phyloP scores from a whole-genome alignment of 2,329 filamentous ascomycete species.

The Beauveria australis region DNA sequence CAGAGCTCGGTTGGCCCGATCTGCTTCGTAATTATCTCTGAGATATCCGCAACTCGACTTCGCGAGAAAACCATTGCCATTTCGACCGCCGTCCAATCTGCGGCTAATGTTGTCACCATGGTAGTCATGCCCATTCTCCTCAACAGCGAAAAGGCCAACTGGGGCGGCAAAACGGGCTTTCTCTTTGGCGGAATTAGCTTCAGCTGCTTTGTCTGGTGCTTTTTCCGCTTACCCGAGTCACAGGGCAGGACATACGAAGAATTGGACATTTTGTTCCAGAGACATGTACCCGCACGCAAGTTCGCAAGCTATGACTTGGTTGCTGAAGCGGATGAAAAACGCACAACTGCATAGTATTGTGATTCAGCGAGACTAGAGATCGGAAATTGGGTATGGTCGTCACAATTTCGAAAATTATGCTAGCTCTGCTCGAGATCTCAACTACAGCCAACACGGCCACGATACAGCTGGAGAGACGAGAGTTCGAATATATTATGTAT shows the following conservation, averaged over 20 bases:
- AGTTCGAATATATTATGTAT: too few relatives aligned
- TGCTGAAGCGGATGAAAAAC: conserved; percentile 4
- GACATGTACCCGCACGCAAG: conserved; percentile 12
- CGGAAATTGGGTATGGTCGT: too few relatives aligned
- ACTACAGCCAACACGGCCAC: too few relatives aligned
- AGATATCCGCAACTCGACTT: conserved; percentile 28
- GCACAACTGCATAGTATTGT: neutral
- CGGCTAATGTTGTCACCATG: conserved; percentile 16
- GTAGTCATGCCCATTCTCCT: conserved; percentile 17
- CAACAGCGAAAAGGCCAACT: conserved; percentile 17
- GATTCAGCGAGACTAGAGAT: neutral
- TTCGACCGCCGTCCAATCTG: conserved; percentile 19
- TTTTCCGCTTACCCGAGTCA: conserved; percentile 19
- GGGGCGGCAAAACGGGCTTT: conserved; percentile 18
- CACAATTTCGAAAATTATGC: too few relatives aligned
- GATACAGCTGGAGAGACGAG: too few relatives aligned
- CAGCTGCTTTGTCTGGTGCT: conserved; percentile 15
- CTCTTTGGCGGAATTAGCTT: conserved; percentile 16
- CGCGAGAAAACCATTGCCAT: conserved; percentile 25
- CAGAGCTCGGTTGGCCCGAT: conserved; percentile 34
- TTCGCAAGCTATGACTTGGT: conserved; percentile 13
- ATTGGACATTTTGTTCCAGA: conserved; percentile 17
- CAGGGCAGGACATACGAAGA: conserved; percentile 19
- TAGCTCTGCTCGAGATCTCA: too few relatives aligned
- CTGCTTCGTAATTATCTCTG: conserved; percentile 32